Base-by-base conservation (phyloP, 164 flowering plant genomes). In the Liquidambar formosana region DNA sequence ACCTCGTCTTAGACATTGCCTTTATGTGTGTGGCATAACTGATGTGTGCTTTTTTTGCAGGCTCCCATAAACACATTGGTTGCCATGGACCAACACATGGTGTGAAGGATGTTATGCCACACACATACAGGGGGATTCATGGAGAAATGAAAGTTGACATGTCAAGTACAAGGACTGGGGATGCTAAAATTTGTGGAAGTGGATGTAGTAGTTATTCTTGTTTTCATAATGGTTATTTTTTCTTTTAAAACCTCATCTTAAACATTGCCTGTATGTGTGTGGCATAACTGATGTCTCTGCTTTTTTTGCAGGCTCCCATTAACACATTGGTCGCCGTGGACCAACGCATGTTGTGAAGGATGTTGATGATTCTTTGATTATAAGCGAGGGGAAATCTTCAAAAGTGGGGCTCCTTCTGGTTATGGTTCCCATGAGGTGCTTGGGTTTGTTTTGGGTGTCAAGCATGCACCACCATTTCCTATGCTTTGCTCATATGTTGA, bases 361-460 rank as follows among this genome's bases (percentile, higher is more conserved):
- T 70, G 72, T 71, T 67, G 92, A 88, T 75, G 88, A 84, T 54
- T 76, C 81, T 64, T 48, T 76, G 5, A 60, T 44, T 71, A 11
- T 52, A 21, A 75, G 72, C 62, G 97, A 89, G 48, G 85, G 83
- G 46, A 91, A 87, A 78, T 75, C 83, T 66, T 76, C 78, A 18
- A 90, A 73, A 77, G 88, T 72, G 85, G 86, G 70, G 81, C 77
- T 66, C 71, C 80, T 65, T 60, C 89, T 75, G 81, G 88, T 45
- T 81, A 84, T 83, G 88, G 84, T 69, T 75, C 91, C 65, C 86
- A 85, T 73, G 94, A 92, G 93, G 97, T 92, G 60, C 38, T 66
- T 64, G 5, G 8, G 13, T 45, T 57, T 54, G 14, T 22, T 4
- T 57, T 68, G 14, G 28, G 25, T 70, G 54, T 52, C 4, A 45